Evolutionary conservation across 192 early-diverging fungal genomes (phyloP), one percentile per base, ranked within the genome.

Genomic region (Coemansia sp.): DNA sequence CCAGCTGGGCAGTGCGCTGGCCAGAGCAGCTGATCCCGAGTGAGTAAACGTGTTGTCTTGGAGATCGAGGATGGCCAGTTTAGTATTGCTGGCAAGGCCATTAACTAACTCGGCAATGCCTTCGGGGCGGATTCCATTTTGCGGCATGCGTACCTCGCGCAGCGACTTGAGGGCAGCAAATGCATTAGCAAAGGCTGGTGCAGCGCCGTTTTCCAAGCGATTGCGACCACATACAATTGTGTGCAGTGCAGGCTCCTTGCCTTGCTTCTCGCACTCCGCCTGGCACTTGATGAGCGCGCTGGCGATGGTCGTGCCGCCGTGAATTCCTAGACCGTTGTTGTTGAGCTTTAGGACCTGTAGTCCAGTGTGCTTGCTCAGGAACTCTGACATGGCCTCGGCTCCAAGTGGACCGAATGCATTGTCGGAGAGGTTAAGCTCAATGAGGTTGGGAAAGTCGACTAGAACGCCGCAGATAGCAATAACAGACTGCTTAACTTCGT

Each of bases 401-500:
- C 97, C 97, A 40, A 91, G 89, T 14, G 97, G 96, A 19, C 97
- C 97, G 85, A 99, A 99, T n/a, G 97, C 97, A 69, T 99, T 99
- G 78, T 99, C 96, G 9, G 88, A 92, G 21, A 96, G 74, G 78
- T 94, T 91, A 28, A 95, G 84, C 75, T 96, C 92, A n/a, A 89
- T 80, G 19, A 96, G 86, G 55, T 88, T 71, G 26, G 88, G 87
- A 72, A 92, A 93, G 66, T 95, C 89, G 62, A 88, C 86, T 35
- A 98, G 86, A 5, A 94, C 92, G 57, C 90, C 90, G 49, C 93
- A 91, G 28, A 99, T 82, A 21, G 91, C 91, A 58, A 91, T 90
- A 26, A 98, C 74, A 46, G 90, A 89, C 43, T 85, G 82, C 58
- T 94, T 94, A 69, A 99, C 95, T 75, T 97, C 95, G 62, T 91